Conservation (phyloP, 1,284 basidiomycete species). For the Cerrena zonata region DNA sequence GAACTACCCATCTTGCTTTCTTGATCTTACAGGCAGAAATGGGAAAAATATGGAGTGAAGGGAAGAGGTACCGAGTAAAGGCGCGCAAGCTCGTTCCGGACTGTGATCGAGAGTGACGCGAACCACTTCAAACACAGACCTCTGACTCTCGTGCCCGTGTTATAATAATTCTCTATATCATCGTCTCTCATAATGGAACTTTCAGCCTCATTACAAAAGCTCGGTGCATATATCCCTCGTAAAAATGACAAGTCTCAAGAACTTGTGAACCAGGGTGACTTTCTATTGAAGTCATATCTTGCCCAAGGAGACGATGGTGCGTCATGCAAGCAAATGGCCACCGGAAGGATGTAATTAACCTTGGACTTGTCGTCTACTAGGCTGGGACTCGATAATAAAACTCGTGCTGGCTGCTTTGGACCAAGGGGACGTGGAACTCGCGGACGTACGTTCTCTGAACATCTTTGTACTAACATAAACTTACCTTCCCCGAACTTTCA, state of each 20-base stretch:
- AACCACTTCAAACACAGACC: no score
- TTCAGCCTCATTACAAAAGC: constrained; percentile 53
- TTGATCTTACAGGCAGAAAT: no score
- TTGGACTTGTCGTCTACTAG: no score
- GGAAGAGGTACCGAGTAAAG: no score
- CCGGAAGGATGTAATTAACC: no score
- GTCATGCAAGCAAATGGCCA: neutral
- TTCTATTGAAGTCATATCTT: constrained; percentile 48
- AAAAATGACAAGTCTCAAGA: constrained; percentile 68
- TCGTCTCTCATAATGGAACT: constrained; percentile 34
- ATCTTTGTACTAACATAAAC: constrained; percentile 13
- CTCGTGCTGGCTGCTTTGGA: constrained; percentile 84
- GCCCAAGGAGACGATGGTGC: constrained; percentile 61
- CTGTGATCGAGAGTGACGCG: no score
- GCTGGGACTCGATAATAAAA: constrained; percentile 86
- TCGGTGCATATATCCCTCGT: constrained; percentile 65
- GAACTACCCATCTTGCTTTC: no score
- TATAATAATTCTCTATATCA: no score
- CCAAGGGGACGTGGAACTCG: constrained; percentile 70
- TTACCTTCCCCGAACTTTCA: constrained; percentile 22
- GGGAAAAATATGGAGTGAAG: no score
- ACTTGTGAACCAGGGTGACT: constrained; percentile 57
- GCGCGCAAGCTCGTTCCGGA: no score
- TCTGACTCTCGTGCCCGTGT: no score
- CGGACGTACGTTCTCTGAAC: constrained; percentile 83